These are phyloP conservation scores for Eudorina sp. DNA, from an alignment of 139 green algal genomes.

Conservation along the genomic window DNA sequence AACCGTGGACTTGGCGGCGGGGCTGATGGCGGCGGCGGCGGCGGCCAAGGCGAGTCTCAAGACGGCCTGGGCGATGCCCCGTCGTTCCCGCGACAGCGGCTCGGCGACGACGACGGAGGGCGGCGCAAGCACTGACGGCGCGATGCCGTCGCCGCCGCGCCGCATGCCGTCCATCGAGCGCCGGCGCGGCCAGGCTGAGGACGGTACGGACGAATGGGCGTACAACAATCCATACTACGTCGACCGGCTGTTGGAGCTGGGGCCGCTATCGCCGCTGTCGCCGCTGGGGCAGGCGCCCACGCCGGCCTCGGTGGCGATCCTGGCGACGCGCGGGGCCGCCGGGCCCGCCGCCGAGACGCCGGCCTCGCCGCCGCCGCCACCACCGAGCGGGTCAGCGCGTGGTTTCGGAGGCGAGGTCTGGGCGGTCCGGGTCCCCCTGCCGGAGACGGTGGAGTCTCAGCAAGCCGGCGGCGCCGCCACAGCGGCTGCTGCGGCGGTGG, in stretches of 20 bases:
- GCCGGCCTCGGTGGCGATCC: neutral
- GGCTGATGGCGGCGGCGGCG: neutral
- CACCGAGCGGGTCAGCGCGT: neutral
- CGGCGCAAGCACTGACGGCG: neutral
- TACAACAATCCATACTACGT: constrained; percentile 15
- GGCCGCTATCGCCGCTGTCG: neutral
- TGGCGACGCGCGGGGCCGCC: neutral
- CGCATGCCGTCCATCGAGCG: neutral
- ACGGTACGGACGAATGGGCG: constrained; percentile 16
- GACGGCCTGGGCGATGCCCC: neutral
- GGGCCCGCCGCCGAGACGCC: neutral
- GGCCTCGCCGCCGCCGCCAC: neutral
- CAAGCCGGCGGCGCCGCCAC: too few relatives aligned
- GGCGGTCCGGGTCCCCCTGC: neutral
- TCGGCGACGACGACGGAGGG: neutral
- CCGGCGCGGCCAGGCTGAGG: neutral
- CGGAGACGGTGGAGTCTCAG: too few relatives aligned
- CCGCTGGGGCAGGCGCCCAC: neutral
- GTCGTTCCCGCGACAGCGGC: neutral
- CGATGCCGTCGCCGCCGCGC: neutral
- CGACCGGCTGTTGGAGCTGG: neutral
- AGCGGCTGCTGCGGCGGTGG: too few relatives aligned
- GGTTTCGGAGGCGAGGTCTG: neutral
- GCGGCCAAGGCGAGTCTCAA: neutral
- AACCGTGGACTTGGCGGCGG: neutral